Base-by-base conservation (phyloP, 2,329 filamentous ascomycete genomes). In the Fusarium mexicanum region DNA sequence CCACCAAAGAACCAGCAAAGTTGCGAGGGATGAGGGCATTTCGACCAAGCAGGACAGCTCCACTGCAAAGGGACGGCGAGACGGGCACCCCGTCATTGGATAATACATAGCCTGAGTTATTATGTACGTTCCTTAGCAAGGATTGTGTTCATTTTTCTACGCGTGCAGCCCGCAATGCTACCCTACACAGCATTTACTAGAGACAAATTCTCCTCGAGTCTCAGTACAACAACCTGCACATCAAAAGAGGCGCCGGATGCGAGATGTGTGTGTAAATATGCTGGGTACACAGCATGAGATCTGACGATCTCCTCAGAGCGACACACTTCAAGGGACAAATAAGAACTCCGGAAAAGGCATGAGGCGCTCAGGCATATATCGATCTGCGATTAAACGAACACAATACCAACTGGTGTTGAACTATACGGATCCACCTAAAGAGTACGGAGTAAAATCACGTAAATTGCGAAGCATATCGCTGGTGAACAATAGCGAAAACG, bases 171-270 rank as follows among this genome's bases (percentile, higher is more conserved):
- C 38, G 31, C 33, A 38, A 60, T 68, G n/a, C 50, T 68, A 61
- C 58, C 69, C 66, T 73, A 40, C 60, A 68, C 48, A 37, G 38
- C 50, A 66, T 51, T 46, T 50, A 38, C 47, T 29, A 59, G 53
- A 63, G 60, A 69, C 48, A 75, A 69, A 58, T 72, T 66, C 64
- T 64, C 60, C 72, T 72, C 38, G 22, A 37, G 46, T 67, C 47
- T 60, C 17, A 18, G 64, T 73, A 61, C 48, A 37, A 70, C 67
- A 53, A 40, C 50, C 38, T 24, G 46, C 55, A 54, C 57, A 54
- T 75, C 73, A 22, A 75, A 75, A 75, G 47, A 73, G 73, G 73
- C 44, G 72, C 50, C 69, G 40, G 66, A 73, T 68, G 73, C 73
- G 73, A 75, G 73, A 71, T 74, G 65, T 44, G 26, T 44, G 51